Evolutionary conservation across 176 grass and related monocot genomes (phyloP), one percentile per base, ranked within the genome.

Genomic region (Saccharum officinarum): DNA sequence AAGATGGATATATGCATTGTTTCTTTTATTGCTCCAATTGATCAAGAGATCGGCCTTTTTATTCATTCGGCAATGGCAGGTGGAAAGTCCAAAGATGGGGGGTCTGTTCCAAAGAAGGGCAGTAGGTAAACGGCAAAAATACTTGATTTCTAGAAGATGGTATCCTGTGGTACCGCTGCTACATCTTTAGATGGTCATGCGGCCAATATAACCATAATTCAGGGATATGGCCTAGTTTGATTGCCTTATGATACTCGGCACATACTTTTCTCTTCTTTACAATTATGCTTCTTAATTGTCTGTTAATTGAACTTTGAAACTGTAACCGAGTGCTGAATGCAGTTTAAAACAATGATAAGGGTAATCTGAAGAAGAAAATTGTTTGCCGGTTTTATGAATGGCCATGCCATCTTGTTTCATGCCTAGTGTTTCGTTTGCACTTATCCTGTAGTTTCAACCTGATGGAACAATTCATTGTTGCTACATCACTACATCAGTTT

Each of bases 91-190:
- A 95, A 98, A 95, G 97, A 98, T 91, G 93, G 92, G 92, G 85
- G 92, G 54, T 94, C 93, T 96, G 88, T 99, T 99, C 87, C 92
- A 99, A 99, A 99, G 97, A 99, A 96, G 97, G 97, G 93, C 88
- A 94, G 92, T 99, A 99, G 97, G 97, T 99, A 99, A 99, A 92
- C 81, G 78, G 54, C 76, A 83, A 95, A 94, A 88, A 86, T 92
- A 94, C 86, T 99, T 91, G 87, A 91, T 92, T 96, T 77, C 90
- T 86, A 86, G 83, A 95, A 92, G 79, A 87, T 83, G 86, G 84
- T 89, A 92, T 93, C 81, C 50, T 80, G 80, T 89, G 89, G 83
- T 78, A 82, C 67, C 83, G 37, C 82, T 89, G 85, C 77, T 90
- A 82, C 87, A 86, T 86, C 76, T 45, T 60, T 74, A 83, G 79